Percentiles rank a stretch among this genome's conserved stretches.
Conservation (phyloP, 768 basidiomycete genomes). For the Austroboletus eburneus region DNA sequence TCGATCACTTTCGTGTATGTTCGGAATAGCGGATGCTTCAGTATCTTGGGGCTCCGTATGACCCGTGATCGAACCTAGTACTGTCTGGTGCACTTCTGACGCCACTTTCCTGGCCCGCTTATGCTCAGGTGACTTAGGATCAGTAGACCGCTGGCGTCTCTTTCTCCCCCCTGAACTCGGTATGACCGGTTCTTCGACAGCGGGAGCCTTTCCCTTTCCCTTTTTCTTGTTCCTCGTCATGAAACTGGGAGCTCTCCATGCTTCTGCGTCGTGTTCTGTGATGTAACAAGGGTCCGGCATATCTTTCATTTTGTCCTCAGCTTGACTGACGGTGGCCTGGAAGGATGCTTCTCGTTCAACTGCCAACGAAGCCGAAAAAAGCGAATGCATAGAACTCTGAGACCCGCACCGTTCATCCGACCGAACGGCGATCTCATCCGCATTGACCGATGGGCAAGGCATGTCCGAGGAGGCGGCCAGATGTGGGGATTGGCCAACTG, state of each 20-base stretch:
- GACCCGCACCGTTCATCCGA: background rate
- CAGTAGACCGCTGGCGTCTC: conserved; percentile 15
- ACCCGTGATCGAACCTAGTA: background rate
- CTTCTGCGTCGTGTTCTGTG: conserved; percentile 22
- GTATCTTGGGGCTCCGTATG: background rate
- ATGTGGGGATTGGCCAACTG: background rate
- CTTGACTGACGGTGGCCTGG: background rate
- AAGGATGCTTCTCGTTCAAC: conserved; percentile 1
- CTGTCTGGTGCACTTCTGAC: background rate
- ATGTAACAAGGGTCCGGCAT: background rate
- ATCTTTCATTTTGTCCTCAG: background rate
- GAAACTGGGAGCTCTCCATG: conserved; percentile 33
- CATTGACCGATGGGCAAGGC: background rate
- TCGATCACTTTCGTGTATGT: conserved; percentile 1
- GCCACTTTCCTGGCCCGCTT: conserved; percentile 13
- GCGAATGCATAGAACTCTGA: conserved; percentile 19
- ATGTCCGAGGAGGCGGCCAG: background rate
- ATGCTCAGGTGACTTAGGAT: conserved; percentile 3
- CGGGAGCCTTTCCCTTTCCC: conserved; percentile 16
- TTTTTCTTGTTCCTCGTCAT: conserved; percentile 20
- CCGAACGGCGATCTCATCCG: background rate
- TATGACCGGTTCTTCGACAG: conserved; percentile 3
- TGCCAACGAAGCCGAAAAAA: conserved; percentile 21
- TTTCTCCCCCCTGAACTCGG: background rate
- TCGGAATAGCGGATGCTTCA: background rate